phyloP scores from a whole-genome alignment of 2,329 filamentous ascomycete genomes.

The Microcyclosporella mali region DNA sequence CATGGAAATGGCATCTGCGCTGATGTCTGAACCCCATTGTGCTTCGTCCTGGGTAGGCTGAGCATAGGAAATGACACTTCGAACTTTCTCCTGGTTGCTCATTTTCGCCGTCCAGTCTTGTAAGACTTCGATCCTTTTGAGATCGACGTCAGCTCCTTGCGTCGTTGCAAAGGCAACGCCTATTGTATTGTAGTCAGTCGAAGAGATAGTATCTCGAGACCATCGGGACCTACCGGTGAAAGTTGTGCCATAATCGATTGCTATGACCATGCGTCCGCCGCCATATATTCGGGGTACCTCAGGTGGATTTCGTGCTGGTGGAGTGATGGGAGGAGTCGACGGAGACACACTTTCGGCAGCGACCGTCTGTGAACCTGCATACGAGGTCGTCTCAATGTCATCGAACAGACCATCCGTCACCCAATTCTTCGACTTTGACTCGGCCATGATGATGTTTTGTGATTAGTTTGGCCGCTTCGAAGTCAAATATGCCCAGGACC shows the following conservation, averaged over 20 bases:
- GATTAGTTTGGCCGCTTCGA: too few relatives aligned
- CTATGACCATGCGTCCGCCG: not conserved
- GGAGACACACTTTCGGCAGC: not conserved
- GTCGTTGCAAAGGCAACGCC: not conserved
- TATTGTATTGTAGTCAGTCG: not conserved
- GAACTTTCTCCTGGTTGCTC: conserved; percentile 1
- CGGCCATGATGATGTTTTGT: too few relatives aligned
- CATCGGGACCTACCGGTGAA: conserved; percentile 1
- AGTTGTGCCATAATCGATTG: not conserved
- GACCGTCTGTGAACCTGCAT: too few relatives aligned
- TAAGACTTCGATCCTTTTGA: not conserved
- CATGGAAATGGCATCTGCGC: not conserved
- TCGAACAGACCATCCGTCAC: too few relatives aligned
- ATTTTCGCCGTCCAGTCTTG: not conserved
- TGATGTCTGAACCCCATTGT: conserved; percentile 2
- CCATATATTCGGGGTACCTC: not conserved
- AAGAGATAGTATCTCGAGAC: too few relatives aligned
- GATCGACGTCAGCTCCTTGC: not conserved
- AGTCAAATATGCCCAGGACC: too few relatives aligned
- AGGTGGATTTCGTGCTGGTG: not conserved
- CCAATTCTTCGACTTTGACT: too few relatives aligned
- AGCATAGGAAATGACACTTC: conserved; percentile 1
- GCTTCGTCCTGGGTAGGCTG: not conserved
- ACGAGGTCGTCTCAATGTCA: too few relatives aligned
- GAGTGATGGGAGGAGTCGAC: not conserved